Conservation (phyloP, 1,284 basidiomycete genomes). For the Cystobasidium slooffiae region DNA sequence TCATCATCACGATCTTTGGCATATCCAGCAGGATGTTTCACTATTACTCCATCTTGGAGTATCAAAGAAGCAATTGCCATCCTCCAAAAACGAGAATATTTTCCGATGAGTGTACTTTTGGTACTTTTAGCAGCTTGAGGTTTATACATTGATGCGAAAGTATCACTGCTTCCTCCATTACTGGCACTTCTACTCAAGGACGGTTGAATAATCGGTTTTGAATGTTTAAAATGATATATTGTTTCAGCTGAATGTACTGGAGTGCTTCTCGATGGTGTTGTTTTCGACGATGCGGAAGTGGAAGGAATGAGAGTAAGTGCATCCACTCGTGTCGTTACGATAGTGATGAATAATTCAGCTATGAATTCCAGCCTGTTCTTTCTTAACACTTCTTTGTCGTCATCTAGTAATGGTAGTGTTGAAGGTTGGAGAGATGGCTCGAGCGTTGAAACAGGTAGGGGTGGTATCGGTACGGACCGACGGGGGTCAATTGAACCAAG, state of each 20-base stretch:
- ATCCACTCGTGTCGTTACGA: slow-evolving; percentile 12
- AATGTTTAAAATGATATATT: slow-evolving; percentile 2
- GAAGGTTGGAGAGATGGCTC: too few relatives aligned
- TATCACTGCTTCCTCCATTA: not conserved
- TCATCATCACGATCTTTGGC: too few relatives aligned
- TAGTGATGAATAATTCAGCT: slow-evolving; percentile 13
- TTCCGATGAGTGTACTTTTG: not conserved
- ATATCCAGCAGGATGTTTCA: not conserved
- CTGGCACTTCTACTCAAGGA: too few relatives aligned
- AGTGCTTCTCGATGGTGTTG: not conserved
- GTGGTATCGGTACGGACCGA: too few relatives aligned
- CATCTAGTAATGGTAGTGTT: too few relatives aligned
- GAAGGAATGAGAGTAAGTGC: not conserved
- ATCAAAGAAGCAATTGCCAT: slow-evolving; percentile 12
- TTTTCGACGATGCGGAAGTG: not conserved
- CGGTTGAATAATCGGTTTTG: not conserved
- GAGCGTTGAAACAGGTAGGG: too few relatives aligned
- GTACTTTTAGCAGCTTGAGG: slow-evolving; percentile 7
- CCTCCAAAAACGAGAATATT: slow-evolving; percentile 9
- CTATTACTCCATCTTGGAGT: not conserved
- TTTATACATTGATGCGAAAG: slow-evolving; percentile 8
- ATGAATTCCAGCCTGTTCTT: slow-evolving; percentile 23
- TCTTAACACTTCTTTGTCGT: not conserved
- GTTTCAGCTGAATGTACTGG: not conserved
- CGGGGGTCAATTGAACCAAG: too few relatives aligned